Evolutionary conservation across 108 stramenopile genomes (phyloP), one percentile per base, ranked within the genome.

Genomic region (Epithemia pelagica): DNA sequence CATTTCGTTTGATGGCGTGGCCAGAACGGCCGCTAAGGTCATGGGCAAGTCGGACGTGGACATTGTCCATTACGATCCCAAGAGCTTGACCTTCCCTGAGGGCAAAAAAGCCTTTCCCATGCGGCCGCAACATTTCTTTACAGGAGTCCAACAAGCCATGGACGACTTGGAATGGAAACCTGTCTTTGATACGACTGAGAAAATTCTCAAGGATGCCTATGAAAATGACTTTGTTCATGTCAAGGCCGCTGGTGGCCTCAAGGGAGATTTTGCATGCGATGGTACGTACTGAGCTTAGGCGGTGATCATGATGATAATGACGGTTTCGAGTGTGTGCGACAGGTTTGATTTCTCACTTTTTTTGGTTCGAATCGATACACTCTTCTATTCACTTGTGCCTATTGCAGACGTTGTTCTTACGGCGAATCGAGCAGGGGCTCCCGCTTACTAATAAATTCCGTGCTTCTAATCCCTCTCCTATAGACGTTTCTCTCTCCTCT

Each of bases 91-190:
- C 2, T 74, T 74, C 26, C 71, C 71, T 22, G 73, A 63, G 21
- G 73, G 67, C 20, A 68, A 68, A 28, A 74, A 74, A 62, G 73
- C 73, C 1, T 74, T 74, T 33, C 73, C 73, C 33, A 74, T 74
- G 73, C 73, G 73, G 19, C 73, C 73, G 26, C 73, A 74, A 65
- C 68, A 75, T 29, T 70, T 75, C 52, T 75, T 75, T 52, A 69
- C 68, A 0, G 64, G 68, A 23, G 57, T 69, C 7, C 58, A 65
- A 33, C 64, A 70, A 60, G 74, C 74, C 2, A 70, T 75, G 65
- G 23, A 58, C 2, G 74, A 70, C 37, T 32, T 75, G 30, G 74
- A 75, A 33, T 75, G 74, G 74, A 19, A 59, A n/a, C 73, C 73
- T 0, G 62, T 63, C 31, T 74, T 64, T 30, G 73, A 74, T 31